phyloP scores from a whole-genome alignment of 257 asterid genomes.

The Solanum paucissectum region DNA sequence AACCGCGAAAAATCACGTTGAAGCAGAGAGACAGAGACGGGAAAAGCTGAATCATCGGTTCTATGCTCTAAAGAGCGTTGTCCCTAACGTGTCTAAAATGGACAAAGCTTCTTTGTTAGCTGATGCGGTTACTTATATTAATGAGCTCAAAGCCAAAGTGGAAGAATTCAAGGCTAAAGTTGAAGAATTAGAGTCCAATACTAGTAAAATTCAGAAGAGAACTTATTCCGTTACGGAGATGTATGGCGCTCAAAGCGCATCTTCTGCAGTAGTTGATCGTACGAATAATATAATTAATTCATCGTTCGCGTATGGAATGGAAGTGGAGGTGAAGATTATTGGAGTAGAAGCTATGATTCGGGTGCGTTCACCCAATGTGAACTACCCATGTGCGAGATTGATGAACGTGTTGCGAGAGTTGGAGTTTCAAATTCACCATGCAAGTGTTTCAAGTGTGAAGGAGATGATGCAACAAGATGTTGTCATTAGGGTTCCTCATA shows the following conservation, averaged over 20 bases:
- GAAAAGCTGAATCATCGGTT: constrained; percentile 35
- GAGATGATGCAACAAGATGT: constrained; percentile 30
- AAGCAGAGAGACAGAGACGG: constrained; percentile 34
- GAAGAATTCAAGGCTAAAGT: background rate
- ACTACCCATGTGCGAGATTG: constrained; percentile 17
- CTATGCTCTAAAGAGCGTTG: constrained; percentile 34
- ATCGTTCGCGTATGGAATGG: background rate
- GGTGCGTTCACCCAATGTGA: constrained; percentile 9
- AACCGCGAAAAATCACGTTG: constrained; percentile 17
- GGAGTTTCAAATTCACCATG: constrained; percentile 16
- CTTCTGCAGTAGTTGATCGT: background rate
- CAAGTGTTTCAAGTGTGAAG: constrained; percentile 10
- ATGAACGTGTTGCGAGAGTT: constrained; percentile 24
- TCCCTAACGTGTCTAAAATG: constrained; percentile 37
- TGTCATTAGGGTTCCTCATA: constrained; percentile 18
- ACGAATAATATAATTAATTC: background rate
- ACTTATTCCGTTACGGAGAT: background rate
- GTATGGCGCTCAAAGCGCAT: constrained; percentile 6
- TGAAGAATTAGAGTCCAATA: background rate
- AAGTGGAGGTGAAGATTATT: constrained; percentile 18
- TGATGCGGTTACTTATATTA: constrained; percentile 34
- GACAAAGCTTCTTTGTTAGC: constrained; percentile 33
- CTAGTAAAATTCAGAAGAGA: background rate
- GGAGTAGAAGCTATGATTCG: constrained; percentile 27
- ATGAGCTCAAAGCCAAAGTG: constrained; percentile 21